Evolutionary conservation across 169 alveolate genomes (phyloP), one percentile per base, ranked within the genome.

Genomic region (Plasmodium reichenowi): DNA sequence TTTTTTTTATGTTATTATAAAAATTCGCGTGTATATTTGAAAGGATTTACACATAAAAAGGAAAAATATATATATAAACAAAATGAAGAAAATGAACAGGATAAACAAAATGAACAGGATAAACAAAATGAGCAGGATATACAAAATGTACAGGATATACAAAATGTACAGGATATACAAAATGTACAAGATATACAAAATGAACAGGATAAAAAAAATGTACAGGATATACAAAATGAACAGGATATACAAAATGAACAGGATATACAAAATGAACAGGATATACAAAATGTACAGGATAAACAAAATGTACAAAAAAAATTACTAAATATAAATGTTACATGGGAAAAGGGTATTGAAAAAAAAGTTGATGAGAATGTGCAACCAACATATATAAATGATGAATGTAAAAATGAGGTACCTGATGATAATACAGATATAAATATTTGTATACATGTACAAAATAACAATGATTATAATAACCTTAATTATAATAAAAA

Each of bases 1-100:
- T 7, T 54, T 12, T 80, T 66, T 59, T 24, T 80, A 24, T 48
- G 83, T 24, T 80, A 47, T 47, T 80, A 80, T 80, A 43, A 56
- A 50, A 67, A 80, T 29, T 38, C 64, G 1, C 80, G 72, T 9
- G 90, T 80, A 15, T 43, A 17, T 50, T 17, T 48, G 20, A 20
- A 58, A 26, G 32, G 13, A 13, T 50, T 52, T 17, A 20, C 68
- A 26, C 6, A 32, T 4, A 12, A 32, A 22, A 48, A 48, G 5
- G 56, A 68, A 26, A 7, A 12, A 62, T 22, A n/a, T 13, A 20
- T n/a, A 62, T 20, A 68, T 1, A 24, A n/a, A 10, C 2, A n/a
- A 8, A 68, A 38, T 43, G 58, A 9, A 24, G 12, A 47, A 47
- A 50, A 17, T 24, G 29, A 2, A 2, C 2, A 24, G 0, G 0